These are phyloP conservation scores for Cardamine chenopodiifolia DNA, from an alignment of 345 rosid genomes.

Conservation along the genomic window DNA sequence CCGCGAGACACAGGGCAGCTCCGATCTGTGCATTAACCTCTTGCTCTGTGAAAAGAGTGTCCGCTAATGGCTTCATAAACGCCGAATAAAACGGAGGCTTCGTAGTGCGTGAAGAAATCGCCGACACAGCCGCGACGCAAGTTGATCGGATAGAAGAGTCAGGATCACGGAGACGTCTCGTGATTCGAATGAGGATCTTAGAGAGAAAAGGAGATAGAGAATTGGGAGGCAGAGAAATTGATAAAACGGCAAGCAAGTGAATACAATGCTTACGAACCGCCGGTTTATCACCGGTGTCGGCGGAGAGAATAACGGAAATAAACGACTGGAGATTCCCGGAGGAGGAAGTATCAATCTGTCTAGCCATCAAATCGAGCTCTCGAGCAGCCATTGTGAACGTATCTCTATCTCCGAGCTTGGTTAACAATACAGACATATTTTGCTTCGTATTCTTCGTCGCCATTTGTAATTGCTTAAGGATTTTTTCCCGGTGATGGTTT, in stretches of 20 bases:
- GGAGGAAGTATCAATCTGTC: constrained; percentile 53
- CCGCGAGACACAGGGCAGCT: constrained; percentile 81
- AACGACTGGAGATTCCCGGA: constrained; percentile 58
- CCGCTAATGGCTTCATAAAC: constrained; percentile 71
- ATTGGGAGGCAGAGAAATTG: constrained; percentile 51
- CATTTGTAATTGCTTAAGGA: constrained; percentile 35
- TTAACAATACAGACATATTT: constrained; percentile 54
- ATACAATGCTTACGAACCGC: constrained; percentile 78
- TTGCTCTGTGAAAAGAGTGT: constrained; percentile 90
- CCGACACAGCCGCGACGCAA: constrained; percentile 64
- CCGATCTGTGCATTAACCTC: constrained; percentile 76
- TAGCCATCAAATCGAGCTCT: constrained; percentile 74
- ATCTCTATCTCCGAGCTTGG: constrained; percentile 87
- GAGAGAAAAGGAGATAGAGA: constrained; percentile 65
- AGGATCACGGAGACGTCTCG: constrained; percentile 75
- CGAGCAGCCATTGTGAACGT: constrained; percentile 68
- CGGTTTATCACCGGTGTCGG: constrained; percentile 70
- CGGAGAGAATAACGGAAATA: constrained; percentile 69
- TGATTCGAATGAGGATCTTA: constrained; percentile 65
- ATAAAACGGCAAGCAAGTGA: constrained; percentile 62
- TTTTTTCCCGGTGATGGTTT: constrained; percentile 5
- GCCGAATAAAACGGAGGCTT: constrained; percentile 58
- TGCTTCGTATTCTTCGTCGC: constrained; percentile 62
- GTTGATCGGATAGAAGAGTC: constrained; percentile 77
- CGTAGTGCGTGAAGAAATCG: constrained; percentile 63